phyloP scores from a whole-genome alignment of 345 rosid genomes.

The Dimocarpus longan region DNA sequence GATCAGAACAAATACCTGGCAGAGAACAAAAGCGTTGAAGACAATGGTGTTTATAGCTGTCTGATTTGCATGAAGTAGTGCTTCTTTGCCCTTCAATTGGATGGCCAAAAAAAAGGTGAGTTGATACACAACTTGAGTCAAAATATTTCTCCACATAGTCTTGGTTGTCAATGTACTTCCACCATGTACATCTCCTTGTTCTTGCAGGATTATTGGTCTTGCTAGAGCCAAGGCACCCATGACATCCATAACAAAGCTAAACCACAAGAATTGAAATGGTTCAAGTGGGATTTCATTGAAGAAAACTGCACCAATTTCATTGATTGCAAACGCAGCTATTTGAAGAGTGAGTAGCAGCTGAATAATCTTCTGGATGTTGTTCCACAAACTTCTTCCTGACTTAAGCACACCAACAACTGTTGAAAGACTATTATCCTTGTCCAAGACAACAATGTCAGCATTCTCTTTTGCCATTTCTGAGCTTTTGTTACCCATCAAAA shows the following conservation, averaged over 20 bases:
- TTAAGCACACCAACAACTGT: background rate
- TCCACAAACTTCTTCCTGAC: background rate
- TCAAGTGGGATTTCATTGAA: background rate
- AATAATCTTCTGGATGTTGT: background rate
- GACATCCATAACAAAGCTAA: background rate
- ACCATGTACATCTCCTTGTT: background rate
- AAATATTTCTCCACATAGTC: constrained; percentile 1
- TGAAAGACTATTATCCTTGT: background rate
- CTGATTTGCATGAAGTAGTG: background rate
- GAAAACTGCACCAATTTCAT: background rate
- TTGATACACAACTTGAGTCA: constrained; percentile 3
- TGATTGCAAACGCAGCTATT: background rate
- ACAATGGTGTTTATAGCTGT: background rate
- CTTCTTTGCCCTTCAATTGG: background rate
- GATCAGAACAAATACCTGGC: background rate
- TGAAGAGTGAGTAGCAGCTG: background rate
- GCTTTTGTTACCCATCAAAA: background rate
- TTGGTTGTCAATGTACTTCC: background rate
- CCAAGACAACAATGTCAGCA: background rate
- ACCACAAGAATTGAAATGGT: constrained; percentile 4
- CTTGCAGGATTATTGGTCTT: background rate
- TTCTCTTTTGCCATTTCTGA: background rate
- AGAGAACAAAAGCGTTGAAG: background rate
- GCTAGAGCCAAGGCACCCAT: constrained; percentile 9
- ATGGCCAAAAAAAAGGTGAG: background rate